Evolutionary conservation across 805 yeast genomes (phyloP), one percentile per base, ranked within the genome.

Genomic region (Sungouiella blattae): DNA sequence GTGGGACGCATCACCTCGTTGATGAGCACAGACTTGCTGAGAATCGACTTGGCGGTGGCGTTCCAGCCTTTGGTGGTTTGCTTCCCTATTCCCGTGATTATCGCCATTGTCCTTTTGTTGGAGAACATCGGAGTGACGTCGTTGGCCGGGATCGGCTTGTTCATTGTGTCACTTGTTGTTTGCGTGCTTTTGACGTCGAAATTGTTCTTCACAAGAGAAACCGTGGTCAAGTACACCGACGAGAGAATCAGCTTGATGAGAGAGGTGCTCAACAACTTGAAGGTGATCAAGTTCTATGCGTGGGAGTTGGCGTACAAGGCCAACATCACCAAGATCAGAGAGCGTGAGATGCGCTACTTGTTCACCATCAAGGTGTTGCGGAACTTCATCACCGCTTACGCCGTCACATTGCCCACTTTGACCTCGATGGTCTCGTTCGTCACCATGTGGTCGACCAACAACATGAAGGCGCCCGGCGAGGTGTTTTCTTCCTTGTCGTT

Each of bases 391-490:
- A 67, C 68, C 21, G 71, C 73, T 14, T 59, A 63, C 41, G 73
- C 73, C 24, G 67, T 67, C 17, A 60, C 70, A 1, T 57, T 69
- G 37, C 71, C 75, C 11, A 56, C 64, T 4, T 49, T 69, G 32
- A 58, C 68, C 18, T 68, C 75, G 6, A 67, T 69, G 73, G 52
- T 65, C 26, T 57, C 73, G n/a, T 68, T 67, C 39, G 61, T 67
- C 5, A 61, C 68, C 7, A 52, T 69, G 62, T 67, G 69, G 69
- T 60, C 73, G 23, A 67, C 77, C 4, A 67, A 70, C 36, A 57
- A 50, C 16, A 52, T 53, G 50, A 57, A 49, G 37, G 45, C 61
- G 21, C 60, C 71, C 6, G 70, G 65, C 16, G 53, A 55, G 31
- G 66, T 67, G n/a, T 68, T 68, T 38, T 58, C 71, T 6, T 62